These are phyloP conservation scores for Polyporus tsugae DNA, from an alignment of 1,284 basidiomycete species.

Conservation along the genomic window DNA sequence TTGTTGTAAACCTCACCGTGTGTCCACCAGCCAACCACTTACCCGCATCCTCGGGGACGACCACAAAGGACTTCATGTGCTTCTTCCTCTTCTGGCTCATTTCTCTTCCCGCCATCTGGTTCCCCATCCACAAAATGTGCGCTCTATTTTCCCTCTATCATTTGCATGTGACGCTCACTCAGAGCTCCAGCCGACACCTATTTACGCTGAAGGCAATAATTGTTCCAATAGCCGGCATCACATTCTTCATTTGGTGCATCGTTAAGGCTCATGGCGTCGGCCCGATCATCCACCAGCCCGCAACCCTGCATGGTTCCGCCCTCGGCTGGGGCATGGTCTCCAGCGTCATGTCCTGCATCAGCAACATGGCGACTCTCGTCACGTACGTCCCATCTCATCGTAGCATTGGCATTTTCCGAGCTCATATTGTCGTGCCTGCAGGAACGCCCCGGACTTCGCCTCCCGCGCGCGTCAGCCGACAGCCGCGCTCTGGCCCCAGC, in stretches of 20 bases:
- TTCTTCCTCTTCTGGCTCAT: constrained; percentile 92
- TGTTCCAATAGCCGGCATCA: constrained; percentile 75
- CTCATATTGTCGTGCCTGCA: constrained; percentile 36
- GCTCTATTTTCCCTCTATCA: constrained; percentile 35
- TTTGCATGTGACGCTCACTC: constrained; percentile 10
- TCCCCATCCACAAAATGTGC: constrained; percentile 83
- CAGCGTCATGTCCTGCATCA: constrained; percentile 81
- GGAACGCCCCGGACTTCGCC: constrained; percentile 83
- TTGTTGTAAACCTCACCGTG: constrained; percentile 7
- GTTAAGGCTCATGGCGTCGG: constrained; percentile 83
- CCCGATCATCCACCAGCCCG: constrained; percentile 77
- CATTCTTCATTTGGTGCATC: constrained; percentile 86
- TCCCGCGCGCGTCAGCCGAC: constrained; percentile 74
- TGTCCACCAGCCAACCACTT: constrained; percentile 63
- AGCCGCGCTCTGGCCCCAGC: constrained; percentile 77
- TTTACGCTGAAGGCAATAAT: constrained; percentile 85
- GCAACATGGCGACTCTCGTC: constrained; percentile 81
- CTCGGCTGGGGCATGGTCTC: constrained; percentile 85
- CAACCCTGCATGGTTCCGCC: constrained; percentile 71
- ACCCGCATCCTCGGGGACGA: constrained; percentile 75
- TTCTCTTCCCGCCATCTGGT: constrained; percentile 82
- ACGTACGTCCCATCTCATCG: constrained; percentile 50
- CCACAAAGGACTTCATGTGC: constrained; percentile 74
- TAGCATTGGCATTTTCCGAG: not conserved
- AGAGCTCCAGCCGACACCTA: constrained; percentile 66